These are phyloP conservation scores for Rubroshorea leprosula DNA, from an alignment of 345 rosid genomes.

Conservation along the genomic window DNA sequence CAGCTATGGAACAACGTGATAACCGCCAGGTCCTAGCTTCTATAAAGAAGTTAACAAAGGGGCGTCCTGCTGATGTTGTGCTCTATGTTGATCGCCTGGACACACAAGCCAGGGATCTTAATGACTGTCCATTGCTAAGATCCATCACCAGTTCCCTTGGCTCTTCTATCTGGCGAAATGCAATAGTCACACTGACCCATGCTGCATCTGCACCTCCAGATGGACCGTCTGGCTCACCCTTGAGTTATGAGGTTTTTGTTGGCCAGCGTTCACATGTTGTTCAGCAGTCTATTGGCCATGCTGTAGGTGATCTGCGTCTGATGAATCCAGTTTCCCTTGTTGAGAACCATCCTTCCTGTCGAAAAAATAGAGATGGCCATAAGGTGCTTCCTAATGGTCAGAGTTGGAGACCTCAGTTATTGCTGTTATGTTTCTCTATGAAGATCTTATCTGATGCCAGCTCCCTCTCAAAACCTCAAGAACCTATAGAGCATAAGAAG, in stretches of 20 bases:
- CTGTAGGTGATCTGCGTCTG: constrained; percentile 83
- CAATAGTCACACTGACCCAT: constrained; percentile 84
- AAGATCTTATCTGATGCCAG: constrained; percentile 82
- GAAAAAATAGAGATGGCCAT: constrained; percentile 77
- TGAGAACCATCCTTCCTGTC: constrained; percentile 84
- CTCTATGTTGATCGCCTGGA: constrained; percentile 87
- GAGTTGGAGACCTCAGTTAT: constrained; percentile 79
- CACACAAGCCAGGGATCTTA: constrained; percentile 75
- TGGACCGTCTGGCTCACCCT: constrained; percentile 86
- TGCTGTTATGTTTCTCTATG: constrained; percentile 72
- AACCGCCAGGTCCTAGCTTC: constrained; percentile 63
- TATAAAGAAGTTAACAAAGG: constrained; percentile 57
- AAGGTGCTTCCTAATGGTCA: constrained; percentile 94
- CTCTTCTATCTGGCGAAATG: constrained; percentile 80
- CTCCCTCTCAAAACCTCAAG: constrained; percentile 70
- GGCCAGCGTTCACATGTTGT: constrained; percentile 89
- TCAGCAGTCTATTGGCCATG: constrained; percentile 91
- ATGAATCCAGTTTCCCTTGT: constrained; percentile 90
- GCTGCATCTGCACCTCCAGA: constrained; percentile 98
- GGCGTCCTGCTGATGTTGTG: constrained; percentile 74
- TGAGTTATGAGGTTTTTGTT: constrained; percentile 85
- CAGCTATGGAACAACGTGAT: constrained; percentile 70
- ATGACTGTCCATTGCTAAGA: constrained; percentile 71
- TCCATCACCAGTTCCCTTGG: constrained; percentile 65
- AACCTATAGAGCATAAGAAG: constrained; percentile 67